Evolutionary conservation across 106 monocot genomes (phyloP), one percentile per base, ranked within the genome.

Genomic region (Acorus gramineus): DNA sequence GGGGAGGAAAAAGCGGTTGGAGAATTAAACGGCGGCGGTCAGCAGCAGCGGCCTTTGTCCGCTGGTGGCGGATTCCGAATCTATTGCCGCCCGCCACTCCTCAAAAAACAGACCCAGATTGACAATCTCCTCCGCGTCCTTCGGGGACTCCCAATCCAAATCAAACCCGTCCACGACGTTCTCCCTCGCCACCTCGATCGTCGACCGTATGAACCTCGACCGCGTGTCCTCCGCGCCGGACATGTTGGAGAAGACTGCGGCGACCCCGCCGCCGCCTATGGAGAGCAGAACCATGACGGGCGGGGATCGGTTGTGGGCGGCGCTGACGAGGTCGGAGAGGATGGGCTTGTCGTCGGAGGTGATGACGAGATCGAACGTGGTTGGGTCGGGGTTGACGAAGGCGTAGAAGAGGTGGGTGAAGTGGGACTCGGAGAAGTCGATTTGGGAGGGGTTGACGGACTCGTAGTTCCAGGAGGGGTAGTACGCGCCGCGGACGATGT

Each of bases 61-160:
- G 0, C 28, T 45, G 1, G 59, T 47, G 2, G 55, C 57, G 0
- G 65, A 52, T 55, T 74, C 74, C 0, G 3, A 5, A 5, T 55
- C 49, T 1, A 71, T 7, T 2, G 75, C 75, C 5, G 11, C 43
- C 3, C 75, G 56, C 80, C 71, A 80, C 62, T 80, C 80, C 2
- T 7, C 4, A n/a, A 63, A 49, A 45, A 80, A 55, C 1, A 2
- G 3, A 0, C 60, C 75, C 5, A 80, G 45, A n/a, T 55, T 14
- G 14, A 6, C 3, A 71, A 80, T 80, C 51, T 71, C 3, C 10
- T 14, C 13, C 1, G 2, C 5, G 46, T 66, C 49, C 47, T 2
- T 4, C 0, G 80, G 80, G 42, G 63, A 75, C 71, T 75, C 75
- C 75, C 75, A 80, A 53, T 71, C 75, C 9, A 80, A n/a, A 44